Evolutionary conservation across 139 green algal species (phyloP), one percentile per base, ranked within the genome.

Genomic region (Tetradesmus lagerheimii): DNA sequence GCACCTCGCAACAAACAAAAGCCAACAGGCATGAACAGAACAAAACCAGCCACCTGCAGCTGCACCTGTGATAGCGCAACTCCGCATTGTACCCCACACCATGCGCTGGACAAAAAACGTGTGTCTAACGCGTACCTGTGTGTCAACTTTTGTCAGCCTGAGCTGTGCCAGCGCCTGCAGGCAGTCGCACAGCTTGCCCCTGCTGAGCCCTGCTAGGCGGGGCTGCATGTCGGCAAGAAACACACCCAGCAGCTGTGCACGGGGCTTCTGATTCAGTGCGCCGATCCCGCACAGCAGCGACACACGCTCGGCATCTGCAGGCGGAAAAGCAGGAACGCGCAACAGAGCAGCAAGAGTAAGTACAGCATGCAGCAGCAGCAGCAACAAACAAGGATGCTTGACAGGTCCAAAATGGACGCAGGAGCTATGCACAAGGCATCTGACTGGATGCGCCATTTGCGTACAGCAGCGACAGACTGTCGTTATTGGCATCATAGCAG

Each of bases 131-230:
- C n/a, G 5, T 41, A 62, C 83, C 83, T 88, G 83, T 5, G 64
- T 80, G n/a, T 88, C 83, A 29, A 80, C 27, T 16, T 64, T 88
- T 4, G 27, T 67, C 1, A 88, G 64, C 27, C 41, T 29, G 2
- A 88, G 83, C 71, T 62, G 12, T 9, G 83, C 83, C 83, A 88
- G 37, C 29, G 83, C 83, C 16, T 88, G 62, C 64, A 88, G 50
- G 83, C 62, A 64, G 12, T 16, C 64, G 1, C 23, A 20, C 62
- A 88, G 64, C 64, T 88, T 64, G 12, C 14, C 29, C 37, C 64
- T 39, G 14, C 31, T 31, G 3, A 88, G 64, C 0, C 45, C 23
- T n/a, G 23, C n/a, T 57, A 87, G 64, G 11, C 64, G 62, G 9
- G 83, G 38, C 83, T 66, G 64, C n/a, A 39, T 15, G 37, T 88